These are phyloP conservation scores for Suaeda aralocaspica DNA, from an alignment of 148 eudicot genomes.

Conservation along the genomic window DNA sequence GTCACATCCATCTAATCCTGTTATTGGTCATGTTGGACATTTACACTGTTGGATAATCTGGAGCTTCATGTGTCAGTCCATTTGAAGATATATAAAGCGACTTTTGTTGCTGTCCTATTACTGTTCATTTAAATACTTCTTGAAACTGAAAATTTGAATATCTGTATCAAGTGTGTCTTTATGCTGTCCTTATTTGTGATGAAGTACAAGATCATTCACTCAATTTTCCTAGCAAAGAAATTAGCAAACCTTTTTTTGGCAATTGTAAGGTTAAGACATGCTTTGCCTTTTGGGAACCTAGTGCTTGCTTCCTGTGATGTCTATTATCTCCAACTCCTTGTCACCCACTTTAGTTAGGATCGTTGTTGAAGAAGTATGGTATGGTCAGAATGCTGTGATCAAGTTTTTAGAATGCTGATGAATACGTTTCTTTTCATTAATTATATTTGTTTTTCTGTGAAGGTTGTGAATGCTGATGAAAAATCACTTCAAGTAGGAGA, in stretches of 20 bases:
- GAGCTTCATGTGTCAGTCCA: not conserved
- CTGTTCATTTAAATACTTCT: not conserved
- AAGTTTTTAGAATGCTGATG: no score
- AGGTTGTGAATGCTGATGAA: constrained; percentile 43
- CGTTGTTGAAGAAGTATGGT: no score
- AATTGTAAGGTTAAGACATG: not conserved
- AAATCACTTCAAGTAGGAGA: constrained; percentile 53
- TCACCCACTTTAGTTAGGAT: no score
- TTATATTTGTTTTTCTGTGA: constrained; percentile 23
- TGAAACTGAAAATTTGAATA: not conserved
- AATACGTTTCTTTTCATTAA: not conserved
- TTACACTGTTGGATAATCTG: no score
- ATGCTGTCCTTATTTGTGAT: not conserved
- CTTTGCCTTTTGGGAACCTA: no score
- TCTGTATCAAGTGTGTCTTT: not conserved
- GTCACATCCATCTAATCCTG: no score
- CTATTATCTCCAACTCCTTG: no score
- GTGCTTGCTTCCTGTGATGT: no score
- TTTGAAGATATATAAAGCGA: not conserved
- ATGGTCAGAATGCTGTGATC: no score
- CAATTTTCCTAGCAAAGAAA: not conserved
- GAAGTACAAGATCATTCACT: not conserved
- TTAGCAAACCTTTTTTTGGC: not conserved
- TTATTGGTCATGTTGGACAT: no score
- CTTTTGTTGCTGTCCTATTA: not conserved